phyloP scores from a whole-genome alignment of 2,329 filamentous ascomycete genomes.

The Aureobasidium sp. region DNA sequence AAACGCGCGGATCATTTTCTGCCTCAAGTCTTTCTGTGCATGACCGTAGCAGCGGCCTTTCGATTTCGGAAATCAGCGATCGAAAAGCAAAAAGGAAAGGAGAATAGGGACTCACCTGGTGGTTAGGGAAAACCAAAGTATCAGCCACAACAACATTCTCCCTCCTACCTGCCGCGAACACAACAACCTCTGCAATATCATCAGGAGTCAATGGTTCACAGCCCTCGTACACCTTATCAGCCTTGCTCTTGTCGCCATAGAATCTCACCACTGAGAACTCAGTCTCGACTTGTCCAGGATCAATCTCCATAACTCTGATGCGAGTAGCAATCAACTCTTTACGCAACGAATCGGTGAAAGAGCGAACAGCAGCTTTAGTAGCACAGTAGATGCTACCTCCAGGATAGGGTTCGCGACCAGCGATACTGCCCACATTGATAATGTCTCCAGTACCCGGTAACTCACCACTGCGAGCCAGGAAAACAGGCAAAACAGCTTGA shows the following conservation, averaged over 20 bases:
- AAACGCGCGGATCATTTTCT: not conserved
- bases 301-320: slow-evolving; percentile 78
- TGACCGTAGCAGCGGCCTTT: slow-evolving; percentile 35
- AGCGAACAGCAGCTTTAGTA: slow-evolving; percentile 79
- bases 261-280: slow-evolving; percentile 87
- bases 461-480: slow-evolving; percentile 56
- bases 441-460: slow-evolving; percentile 71
- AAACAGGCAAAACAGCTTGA: slow-evolving; percentile 76
- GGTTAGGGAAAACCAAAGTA: slow-evolving; percentile 76
- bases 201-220: slow-evolving; percentile 78
- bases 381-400: slow-evolving; percentile 90
- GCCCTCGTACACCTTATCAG: slow-evolving; percentile 80
- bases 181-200: slow-evolving; percentile 83
- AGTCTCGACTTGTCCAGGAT: slow-evolving; percentile 89
- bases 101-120: slow-evolving; percentile 56
- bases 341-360: slow-evolving; percentile 73
- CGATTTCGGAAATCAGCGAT: slow-evolving; percentile 11
- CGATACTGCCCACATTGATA: slow-evolving; percentile 90
- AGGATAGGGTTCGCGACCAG: slow-evolving; percentile 74
- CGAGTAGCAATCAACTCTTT: slow-evolving; percentile 74
- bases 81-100: not conserved
- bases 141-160: slow-evolving; percentile 91
- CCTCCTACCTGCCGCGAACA: slow-evolving; percentile 72
- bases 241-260: slow-evolving; percentile 80
- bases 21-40: slow-evolving; percentile 32